Percentiles rank a stretch among this genome's conserved stretches.
Conservation (phyloP, 2,329 filamentous ascomycete genomes). For the Fonsecaea nubica region DNA sequence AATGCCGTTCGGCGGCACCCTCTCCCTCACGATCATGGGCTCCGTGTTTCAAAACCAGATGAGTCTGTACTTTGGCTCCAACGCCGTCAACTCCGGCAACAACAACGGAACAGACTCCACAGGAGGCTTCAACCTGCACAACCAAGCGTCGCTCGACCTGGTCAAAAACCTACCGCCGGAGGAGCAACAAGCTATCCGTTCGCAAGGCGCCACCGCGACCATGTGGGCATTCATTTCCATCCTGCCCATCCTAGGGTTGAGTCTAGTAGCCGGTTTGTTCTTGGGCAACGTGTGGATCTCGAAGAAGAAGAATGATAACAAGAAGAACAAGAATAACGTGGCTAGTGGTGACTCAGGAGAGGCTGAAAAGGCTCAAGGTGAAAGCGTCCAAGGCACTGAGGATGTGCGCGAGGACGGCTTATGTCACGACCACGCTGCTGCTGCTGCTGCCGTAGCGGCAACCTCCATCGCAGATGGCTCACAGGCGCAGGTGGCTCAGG, state of each 20-base stretch:
- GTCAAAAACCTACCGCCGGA: constrained; percentile 47
- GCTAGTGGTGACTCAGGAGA: neutral
- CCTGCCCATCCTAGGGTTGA: constrained; percentile 63
- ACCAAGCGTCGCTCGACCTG: constrained; percentile 47
- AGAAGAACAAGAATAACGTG: neutral
- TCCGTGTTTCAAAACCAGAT: constrained; percentile 70
- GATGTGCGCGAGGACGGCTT: constrained; percentile 22
- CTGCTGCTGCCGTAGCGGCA: neutral
- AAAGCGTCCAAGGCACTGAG: neutral
- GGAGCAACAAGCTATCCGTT: constrained; percentile 49
- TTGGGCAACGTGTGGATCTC: constrained; percentile 63
- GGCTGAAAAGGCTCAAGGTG: constrained; percentile 4
- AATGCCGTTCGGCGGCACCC: constrained; percentile 67
- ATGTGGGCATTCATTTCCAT: constrained; percentile 70
- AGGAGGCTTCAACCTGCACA: constrained; percentile 42
- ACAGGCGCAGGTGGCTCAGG: too few species aligned
- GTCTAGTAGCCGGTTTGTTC: constrained; percentile 52
- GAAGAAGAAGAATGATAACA: constrained; percentile 36
- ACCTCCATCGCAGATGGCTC: neutral
- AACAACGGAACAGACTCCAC: neutral
- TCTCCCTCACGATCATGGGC: constrained; percentile 71
- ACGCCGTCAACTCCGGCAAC: constrained; percentile 42
- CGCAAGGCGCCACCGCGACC: constrained; percentile 62
- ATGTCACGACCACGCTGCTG: constrained; percentile 26
- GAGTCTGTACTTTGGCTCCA: constrained; percentile 38